Evolutionary conservation across 2,329 filamentous ascomycete genomes (phyloP).

Genomic region (Fusarium hostae): DNA sequence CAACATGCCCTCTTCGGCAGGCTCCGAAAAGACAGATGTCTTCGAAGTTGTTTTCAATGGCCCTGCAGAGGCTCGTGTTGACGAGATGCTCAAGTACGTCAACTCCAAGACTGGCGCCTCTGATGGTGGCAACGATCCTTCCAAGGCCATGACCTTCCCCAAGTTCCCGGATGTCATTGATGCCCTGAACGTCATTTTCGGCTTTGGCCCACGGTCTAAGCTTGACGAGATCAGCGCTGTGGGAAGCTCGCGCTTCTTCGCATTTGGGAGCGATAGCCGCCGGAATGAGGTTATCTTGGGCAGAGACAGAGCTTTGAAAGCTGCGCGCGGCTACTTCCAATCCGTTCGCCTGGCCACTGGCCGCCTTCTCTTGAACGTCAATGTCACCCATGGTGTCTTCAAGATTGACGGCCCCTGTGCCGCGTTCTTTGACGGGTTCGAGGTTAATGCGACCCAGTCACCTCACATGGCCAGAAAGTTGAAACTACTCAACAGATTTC

Average conservation of each 20-base stretch:
- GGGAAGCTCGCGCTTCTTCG: constrained; percentile 62
- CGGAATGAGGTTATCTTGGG: constrained; percentile 37
- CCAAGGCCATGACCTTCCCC: constrained; percentile 53
- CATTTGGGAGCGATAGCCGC: constrained; percentile 49
- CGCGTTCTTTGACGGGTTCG: constrained; percentile 48
- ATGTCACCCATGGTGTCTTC: constrained; percentile 66
- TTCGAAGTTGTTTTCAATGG: constrained; percentile 57
- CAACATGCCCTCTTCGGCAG: constrained; percentile 48
- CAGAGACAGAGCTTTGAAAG: constrained; percentile 49
- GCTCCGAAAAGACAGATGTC: constrained; percentile 46
- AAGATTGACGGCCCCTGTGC: constrained; percentile 52
- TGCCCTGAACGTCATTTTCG: constrained; percentile 64
- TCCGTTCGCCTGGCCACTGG: constrained; percentile 65
- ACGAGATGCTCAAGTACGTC: constrained; percentile 58
- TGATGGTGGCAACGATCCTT: constrained; percentile 6
- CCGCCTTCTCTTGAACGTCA: constrained; percentile 64
- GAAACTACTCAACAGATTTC: constrained; percentile 49
- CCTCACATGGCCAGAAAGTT: constrained; percentile 27
- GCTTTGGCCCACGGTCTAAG: constrained; percentile 55
- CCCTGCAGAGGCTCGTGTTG: constrained; percentile 53
- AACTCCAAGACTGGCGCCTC: constrained; percentile 54
- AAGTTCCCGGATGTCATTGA: constrained; percentile 61
- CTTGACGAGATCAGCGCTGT: constrained; percentile 52
- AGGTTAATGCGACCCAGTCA: constrained; percentile 21
- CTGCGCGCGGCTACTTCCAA: constrained; percentile 66